phyloP scores from a whole-genome alignment of 192 early-diverging fungal genomes.

The Umbelopsis isabellina region DNA sequence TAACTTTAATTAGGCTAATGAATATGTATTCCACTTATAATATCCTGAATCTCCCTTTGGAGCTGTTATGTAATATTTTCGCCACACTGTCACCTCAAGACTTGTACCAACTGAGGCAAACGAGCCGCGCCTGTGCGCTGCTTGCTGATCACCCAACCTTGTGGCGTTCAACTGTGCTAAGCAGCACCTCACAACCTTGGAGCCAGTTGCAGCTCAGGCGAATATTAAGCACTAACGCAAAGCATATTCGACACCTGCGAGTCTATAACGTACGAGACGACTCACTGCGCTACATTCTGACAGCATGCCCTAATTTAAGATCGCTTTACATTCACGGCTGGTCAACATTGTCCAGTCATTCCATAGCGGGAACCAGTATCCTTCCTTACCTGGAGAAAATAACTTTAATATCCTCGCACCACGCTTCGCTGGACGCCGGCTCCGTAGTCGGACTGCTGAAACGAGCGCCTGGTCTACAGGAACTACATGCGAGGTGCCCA shows the following conservation, averaged over 20 bases:
- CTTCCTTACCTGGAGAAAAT: neutral
- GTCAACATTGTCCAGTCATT: conserved; percentile 25
- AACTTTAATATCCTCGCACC: neutral
- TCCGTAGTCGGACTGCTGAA: neutral
- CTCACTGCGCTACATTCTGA: conserved; percentile 18
- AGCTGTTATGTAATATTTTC: conserved; percentile 14
- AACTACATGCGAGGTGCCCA: neutral
- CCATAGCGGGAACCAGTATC: neutral
- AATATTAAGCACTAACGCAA: neutral
- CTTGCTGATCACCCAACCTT: neutral
- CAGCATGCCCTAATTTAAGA: conserved; percentile 9
- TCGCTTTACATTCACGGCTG: conserved; percentile 21
- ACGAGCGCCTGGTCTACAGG: neutral
- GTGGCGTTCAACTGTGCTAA: conserved; percentile 16
- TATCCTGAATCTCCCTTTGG: conserved; percentile 14
- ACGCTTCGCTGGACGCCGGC: conserved; percentile 1
- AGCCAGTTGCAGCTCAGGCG: neutral
- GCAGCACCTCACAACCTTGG: neutral
- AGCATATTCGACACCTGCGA: neutral
- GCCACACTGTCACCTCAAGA: conserved; percentile 16
- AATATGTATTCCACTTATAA: neutral
- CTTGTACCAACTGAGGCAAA: neutral
- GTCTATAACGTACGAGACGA: conserved; percentile 19
- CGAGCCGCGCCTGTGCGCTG: neutral
- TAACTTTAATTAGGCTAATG: neutral